Evolutionary conservation across 164 flowering plant species (phyloP).

Genomic region (Liriodendron chinense): DNA sequence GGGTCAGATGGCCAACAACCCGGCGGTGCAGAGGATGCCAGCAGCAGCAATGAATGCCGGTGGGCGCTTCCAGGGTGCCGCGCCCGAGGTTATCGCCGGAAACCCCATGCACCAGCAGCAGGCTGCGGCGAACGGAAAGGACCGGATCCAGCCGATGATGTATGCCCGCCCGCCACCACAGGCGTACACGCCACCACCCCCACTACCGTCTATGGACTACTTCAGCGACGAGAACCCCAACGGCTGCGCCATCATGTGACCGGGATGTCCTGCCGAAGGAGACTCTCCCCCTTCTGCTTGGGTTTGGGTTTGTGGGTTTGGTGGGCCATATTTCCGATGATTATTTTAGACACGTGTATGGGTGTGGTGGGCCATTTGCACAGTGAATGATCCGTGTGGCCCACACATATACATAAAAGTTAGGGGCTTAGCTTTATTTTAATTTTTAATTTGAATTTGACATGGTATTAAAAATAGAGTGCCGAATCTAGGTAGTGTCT

Average conservation of each 20-base stretch:
- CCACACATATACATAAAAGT: background rate
- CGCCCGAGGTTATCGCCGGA: constrained; percentile 48
- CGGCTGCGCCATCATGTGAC: constrained; percentile 86
- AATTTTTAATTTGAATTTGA: background rate
- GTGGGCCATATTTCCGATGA: background rate
- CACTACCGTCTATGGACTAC: constrained; percentile 37
- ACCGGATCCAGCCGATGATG: constrained; percentile 83
- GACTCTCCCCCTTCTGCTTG: background rate
- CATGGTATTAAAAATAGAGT: background rate
- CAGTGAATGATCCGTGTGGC: background rate
- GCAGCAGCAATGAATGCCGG: constrained; percentile 38
- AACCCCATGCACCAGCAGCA: constrained; percentile 60
- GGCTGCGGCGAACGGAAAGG: constrained; percentile 45
- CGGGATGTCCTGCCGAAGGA: background rate
- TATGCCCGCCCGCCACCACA: constrained; percentile 59
- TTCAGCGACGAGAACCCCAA: constrained; percentile 87
- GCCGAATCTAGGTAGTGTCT: no score
- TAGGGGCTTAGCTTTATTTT: background rate
- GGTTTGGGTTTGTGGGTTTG: background rate
- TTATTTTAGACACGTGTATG: background rate
- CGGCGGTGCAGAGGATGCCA: constrained; percentile 74
- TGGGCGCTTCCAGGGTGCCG: constrained; percentile 49
- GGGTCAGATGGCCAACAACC: constrained; percentile 34
- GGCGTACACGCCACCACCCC: constrained; percentile 5
- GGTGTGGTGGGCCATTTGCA: no score